phyloP scores from a whole-genome alignment of 2,329 filamentous ascomycete species.

The Microcyclosporella mali region DNA sequence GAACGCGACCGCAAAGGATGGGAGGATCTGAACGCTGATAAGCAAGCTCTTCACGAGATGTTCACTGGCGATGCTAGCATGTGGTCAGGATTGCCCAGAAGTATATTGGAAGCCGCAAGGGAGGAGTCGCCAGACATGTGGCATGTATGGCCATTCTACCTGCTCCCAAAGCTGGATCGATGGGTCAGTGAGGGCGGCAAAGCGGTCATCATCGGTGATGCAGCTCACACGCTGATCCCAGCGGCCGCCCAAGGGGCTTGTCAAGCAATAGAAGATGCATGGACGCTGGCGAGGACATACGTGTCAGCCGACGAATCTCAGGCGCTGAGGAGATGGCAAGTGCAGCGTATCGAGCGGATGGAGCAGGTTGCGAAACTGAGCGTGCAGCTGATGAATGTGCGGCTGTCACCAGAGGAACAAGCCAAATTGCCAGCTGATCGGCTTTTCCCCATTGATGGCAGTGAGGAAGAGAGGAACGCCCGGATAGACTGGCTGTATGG shows the following conservation, averaged over 20 bases:
- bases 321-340: not conserved
- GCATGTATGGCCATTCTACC: slow-evolving; percentile 3
- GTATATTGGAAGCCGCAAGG: not conserved
- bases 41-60: not conserved
- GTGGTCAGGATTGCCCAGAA: not conserved
- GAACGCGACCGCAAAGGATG: not conserved
- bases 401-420: not conserved
- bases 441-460: not conserved
- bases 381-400: not conserved
- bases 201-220: slow-evolving; percentile 1
- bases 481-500: slow-evolving; percentile 1
- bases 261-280: slow-evolving; percentile 1
- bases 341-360: not conserved
- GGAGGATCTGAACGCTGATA: not conserved
- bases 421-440: not conserved
- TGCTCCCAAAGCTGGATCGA: not conserved
- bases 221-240: not conserved
- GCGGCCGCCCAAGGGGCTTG: not conserved
- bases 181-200: not conserved
- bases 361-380: not conserved
- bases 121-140: not conserved
- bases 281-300: not conserved
- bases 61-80: not conserved
- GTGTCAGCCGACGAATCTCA: not conserved
- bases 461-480: not conserved